Conservation (phyloP, 2,329 filamentous ascomycete genomes). For the Colletotrichum agaves region DNA sequence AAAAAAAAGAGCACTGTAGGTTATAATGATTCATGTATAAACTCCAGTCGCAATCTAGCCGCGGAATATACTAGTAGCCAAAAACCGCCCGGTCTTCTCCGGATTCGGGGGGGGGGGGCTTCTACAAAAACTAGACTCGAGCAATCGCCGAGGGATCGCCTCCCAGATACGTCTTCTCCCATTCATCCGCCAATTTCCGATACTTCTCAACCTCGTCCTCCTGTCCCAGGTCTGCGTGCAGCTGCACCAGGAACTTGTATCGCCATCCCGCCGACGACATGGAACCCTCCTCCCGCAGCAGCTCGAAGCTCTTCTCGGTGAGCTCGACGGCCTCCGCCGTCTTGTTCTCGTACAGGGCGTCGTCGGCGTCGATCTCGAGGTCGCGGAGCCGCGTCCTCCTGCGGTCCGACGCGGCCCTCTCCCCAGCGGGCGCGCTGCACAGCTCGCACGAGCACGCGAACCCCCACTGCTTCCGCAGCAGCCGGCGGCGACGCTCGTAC, state of each 20-base stretch:
- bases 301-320: constrained; percentile 40
- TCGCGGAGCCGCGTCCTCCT: constrained; percentile 42
- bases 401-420: constrained; percentile 45
- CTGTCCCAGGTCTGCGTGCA: not conserved
- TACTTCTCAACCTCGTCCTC: not conserved
- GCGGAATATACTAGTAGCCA: no score
- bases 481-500: constrained; percentile 40
- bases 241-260: constrained; percentile 43
- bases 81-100: no score
- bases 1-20: not conserved
- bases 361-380: constrained; percentile 40
- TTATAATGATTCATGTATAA: not conserved
- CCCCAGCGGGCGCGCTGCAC: constrained; percentile 42
- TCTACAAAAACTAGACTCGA: no score
- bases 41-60: no score
- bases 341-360: constrained; percentile 41
- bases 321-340: constrained; percentile 41
- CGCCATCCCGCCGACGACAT: constrained; percentile 43
- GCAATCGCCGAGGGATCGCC: not conserved
- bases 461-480: constrained; percentile 42
- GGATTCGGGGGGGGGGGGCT: no score
- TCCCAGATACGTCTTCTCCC: not conserved
- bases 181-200: not conserved
- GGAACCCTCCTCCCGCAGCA: constrained; percentile 43
- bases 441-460: constrained; percentile 46